Conservation (phyloP, 106 monocot genomes). For the Triglochin maritima region DNA sequence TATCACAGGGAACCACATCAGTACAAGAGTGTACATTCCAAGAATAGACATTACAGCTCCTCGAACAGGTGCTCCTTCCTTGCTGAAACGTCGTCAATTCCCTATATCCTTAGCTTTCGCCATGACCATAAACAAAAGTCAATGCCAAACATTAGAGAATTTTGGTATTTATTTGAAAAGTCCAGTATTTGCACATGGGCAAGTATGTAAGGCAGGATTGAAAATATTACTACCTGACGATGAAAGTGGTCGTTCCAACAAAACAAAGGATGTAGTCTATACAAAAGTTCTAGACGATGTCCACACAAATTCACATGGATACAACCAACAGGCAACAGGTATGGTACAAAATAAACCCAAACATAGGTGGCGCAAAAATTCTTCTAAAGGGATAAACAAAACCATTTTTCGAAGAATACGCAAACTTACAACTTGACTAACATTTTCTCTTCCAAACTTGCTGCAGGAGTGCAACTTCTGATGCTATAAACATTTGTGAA, state of each 20-base stretch:
- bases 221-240: background rate
- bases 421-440: no score
- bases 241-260: background rate
- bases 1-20: background rate
- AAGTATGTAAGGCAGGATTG: background rate
- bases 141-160: background rate
- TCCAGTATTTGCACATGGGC: background rate
- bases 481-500: no score
- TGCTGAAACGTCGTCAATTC: background rate
- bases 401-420: no score
- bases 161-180: background rate
- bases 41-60: background rate
- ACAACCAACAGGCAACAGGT: no score
- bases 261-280: constrained; percentile 1
- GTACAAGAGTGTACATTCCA: background rate
- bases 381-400: no score
- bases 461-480: no score
- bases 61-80: background rate
- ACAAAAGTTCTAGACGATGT: background rate
- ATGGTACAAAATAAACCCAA: no score
- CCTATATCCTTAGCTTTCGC: background rate
- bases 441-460: no score
- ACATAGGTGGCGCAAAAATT: no score
- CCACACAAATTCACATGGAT: no score
- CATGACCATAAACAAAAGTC: constrained; percentile 3